These are phyloP conservation scores for Ceraceosorus bombacis DNA, from an alignment of 1,284 basidiomycete genomes.

Conservation along the genomic window DNA sequence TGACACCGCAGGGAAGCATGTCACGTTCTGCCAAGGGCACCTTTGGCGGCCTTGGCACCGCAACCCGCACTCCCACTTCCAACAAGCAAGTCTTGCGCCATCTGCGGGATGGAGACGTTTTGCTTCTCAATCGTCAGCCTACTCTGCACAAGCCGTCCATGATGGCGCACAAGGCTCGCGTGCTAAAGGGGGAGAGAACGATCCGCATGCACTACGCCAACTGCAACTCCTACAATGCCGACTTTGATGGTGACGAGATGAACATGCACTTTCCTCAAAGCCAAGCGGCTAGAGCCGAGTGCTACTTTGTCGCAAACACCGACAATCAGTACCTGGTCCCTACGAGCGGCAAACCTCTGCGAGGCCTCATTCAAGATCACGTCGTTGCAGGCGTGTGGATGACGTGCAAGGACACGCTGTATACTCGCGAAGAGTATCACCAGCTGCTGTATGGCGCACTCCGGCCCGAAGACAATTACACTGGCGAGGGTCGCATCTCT, in stretches of 20 bases:
- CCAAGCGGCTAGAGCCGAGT: conserved; percentile 81
- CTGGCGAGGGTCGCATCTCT: conserved; percentile 62
- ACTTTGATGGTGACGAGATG: conserved; percentile 99
- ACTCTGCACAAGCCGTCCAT: conserved; percentile 99
- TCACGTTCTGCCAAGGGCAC: conserved; percentile 46
- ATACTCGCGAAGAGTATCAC: conserved; percentile 90
- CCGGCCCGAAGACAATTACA: conserved; percentile 73
- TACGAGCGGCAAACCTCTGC: conserved; percentile 92
- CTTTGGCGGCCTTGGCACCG: conserved; percentile 41
- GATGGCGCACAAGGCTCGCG: conserved; percentile 95
- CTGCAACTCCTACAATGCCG: conserved; percentile 99
- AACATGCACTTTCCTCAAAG: conserved; percentile 99
- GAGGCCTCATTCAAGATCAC: conserved; percentile 97
- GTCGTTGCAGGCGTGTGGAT: conserved; percentile 99
- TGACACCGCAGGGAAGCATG: conserved; percentile 74
- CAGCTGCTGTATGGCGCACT: conserved; percentile 94
- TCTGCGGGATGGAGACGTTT: conserved; percentile 85
- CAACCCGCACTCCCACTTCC: conserved; percentile 52
- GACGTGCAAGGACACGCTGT: conserved; percentile 92
- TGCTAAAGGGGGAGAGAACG: conserved; percentile 91
- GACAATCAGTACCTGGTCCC: conserved; percentile 98
- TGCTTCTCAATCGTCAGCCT: conserved; percentile 96
- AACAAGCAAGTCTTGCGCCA: conserved; percentile 99
- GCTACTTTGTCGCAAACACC: conserved; percentile 74
- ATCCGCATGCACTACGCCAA: conserved; percentile 99